Evolutionary conservation across 2,329 filamentous ascomycete genomes (phyloP).

Genomic region (Coniochaeta ligniaria): DNA sequence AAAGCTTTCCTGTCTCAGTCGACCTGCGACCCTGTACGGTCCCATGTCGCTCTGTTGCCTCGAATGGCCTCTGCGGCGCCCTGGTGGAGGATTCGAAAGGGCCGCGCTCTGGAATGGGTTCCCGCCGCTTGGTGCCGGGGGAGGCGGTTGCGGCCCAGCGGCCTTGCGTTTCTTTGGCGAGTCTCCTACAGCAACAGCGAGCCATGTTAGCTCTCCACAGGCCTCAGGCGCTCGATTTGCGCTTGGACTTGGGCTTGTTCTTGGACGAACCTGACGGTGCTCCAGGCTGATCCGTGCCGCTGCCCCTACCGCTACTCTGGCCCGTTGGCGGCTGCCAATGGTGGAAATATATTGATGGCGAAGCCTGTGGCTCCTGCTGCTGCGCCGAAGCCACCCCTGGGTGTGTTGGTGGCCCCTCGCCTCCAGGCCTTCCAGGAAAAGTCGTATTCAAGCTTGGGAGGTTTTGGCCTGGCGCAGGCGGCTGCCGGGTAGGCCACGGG

Average conservation of each 20-base stretch:
- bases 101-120: constrained; percentile 42
- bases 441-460: constrained; percentile 39
- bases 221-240: constrained; percentile 38
- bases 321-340: constrained; percentile 82
- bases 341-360: constrained; percentile 80
- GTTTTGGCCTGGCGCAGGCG: constrained; percentile 22
- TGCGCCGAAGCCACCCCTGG: constrained; percentile 43
- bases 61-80: constrained; percentile 52
- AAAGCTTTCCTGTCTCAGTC: constrained; percentile 15
- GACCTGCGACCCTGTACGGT: constrained; percentile 30
- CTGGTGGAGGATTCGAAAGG: constrained; percentile 43
- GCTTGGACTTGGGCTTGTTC: constrained; percentile 39
- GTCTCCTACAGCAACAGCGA: constrained; percentile 55
- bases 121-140: constrained; percentile 37
- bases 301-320: constrained; percentile 36
- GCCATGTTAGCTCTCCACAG: constrained; percentile 31
- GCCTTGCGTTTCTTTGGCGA: constrained; percentile 85
- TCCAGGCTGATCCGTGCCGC: constrained; percentile 56
- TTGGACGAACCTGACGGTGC: constrained; percentile 69
- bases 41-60: constrained; percentile 60
- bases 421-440: constrained; percentile 25
- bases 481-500: constrained; percentile 24
- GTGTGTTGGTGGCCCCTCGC: constrained; percentile 36
- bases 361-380: constrained; percentile 57
- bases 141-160: constrained; percentile 42